Base-by-base conservation (phyloP, 23 red algal genomes). In the Gracilariopsis chorda region DNA sequence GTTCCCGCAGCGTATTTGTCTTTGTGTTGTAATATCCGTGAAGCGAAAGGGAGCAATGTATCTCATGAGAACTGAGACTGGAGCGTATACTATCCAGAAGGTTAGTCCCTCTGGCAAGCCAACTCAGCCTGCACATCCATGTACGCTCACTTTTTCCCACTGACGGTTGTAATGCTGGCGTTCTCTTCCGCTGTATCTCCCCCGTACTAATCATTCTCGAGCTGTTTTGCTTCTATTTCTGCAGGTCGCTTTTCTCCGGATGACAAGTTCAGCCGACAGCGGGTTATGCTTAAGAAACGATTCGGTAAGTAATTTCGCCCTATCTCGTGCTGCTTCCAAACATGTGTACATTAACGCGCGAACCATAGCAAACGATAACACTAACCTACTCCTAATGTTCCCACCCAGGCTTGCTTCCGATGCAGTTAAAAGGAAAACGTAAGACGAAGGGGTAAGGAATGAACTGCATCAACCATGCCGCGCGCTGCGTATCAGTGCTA, bases 241-340 rank as follows among this genome's bases (percentile, higher is more conserved):
- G 73, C 86, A 90, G 95, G 90, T 48, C 95, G 95, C 58, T 98
- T 98, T 52, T 94, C 90, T 9, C 95, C 95, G 12, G 95, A 98
- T 48, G 95, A 98, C 86, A 90, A 94, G 44, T 94, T 92, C 39
- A 94, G 90, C 46, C 58, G 91, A 52, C 90, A 98, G 33, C 86
- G 95, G 10, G 62, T 98, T n/a, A 81, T 68, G 14, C 17, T 91
- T 23, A 98, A 98, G 64, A 94, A 98, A 59, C 84, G 95, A 28
- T 91, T 91, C 56, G 95, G 95, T 89, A 88, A 41, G 95, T 92
- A 25, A 2, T 1, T 21, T 36, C 4, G 16, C 49, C 16, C 49
- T n/a, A n/a, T n/a, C n/a, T n/a, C n/a, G n/a, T n/a, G n/a, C n/a
- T n/a, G n/a, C n/a, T n/a, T n/a, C n/a, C n/a, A n/a, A n/a, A n/a